These are phyloP conservation scores for Pythium rishiriense DNA, from an alignment of 352 stramenopile species.

Conservation along the genomic window DNA sequence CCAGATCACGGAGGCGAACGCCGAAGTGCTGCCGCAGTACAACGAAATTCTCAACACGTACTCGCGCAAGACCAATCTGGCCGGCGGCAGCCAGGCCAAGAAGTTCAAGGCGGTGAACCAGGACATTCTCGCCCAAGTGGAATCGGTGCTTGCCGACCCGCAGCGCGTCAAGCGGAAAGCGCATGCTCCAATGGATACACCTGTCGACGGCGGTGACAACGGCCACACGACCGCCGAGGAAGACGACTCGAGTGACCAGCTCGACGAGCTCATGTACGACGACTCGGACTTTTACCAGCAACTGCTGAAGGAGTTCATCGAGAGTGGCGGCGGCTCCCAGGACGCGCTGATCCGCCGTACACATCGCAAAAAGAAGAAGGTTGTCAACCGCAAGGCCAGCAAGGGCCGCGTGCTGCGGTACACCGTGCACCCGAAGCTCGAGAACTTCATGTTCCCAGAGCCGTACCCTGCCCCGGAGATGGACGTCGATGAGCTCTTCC, in stretches of 20 bases:
- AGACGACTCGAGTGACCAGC: conserved; percentile 37
- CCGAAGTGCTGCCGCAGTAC: conserved; percentile 66
- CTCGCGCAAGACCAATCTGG: conserved; percentile 71
- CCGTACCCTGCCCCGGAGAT: conserved; percentile 75
- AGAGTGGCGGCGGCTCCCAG: conserved; percentile 60
- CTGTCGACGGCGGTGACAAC: conserved; percentile 19
- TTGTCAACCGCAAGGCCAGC: conserved; percentile 87
- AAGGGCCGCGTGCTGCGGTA: conserved; percentile 84
- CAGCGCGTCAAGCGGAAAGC: conserved; percentile 86
- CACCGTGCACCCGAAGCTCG: conserved; percentile 84
- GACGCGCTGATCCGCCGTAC: conserved; percentile 55
- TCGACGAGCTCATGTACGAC: conserved; percentile 88
- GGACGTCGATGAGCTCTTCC: conserved; percentile 84
- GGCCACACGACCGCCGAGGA: conserved; percentile 41
- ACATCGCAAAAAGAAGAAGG: conserved; percentile 85
- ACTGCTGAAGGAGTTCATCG: conserved; percentile 88
- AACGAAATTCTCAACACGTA: conserved; percentile 83
- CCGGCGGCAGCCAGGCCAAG: conserved; percentile 63
- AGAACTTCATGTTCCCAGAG: conserved; percentile 91
- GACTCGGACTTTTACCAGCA: conserved; percentile 90
- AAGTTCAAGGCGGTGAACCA: conserved; percentile 91
- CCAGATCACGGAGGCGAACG: conserved; percentile 42
- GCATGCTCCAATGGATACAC: conserved; percentile 57
- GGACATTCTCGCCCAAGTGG: conserved; percentile 81
- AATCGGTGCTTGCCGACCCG: conserved; percentile 78